A percentile compares a stretch with the other conserved stretches of the same genome.
Evolutionary conservation across 2,329 filamentous ascomycete genomes (phyloP).

Genomic region (Colletotrichum plurivorum): DNA sequence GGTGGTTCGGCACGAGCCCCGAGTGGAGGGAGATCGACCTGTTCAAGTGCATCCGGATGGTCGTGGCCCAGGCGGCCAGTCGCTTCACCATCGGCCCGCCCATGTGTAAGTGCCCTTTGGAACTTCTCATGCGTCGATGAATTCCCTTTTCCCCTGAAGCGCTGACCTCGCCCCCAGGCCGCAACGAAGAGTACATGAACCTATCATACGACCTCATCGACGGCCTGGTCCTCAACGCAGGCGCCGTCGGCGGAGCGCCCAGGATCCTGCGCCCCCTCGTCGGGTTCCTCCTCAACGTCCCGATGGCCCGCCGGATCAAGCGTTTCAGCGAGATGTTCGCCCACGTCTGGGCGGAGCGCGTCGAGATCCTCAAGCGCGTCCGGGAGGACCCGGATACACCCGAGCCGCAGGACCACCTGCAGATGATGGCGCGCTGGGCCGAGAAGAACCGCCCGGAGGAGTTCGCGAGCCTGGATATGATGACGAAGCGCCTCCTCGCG

Average conservation of each 20-base stretch:
- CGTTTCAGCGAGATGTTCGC: constrained; percentile 47
- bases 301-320: constrained; percentile 42
- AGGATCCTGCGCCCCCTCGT: constrained; percentile 49
- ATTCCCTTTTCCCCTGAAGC: not conserved
- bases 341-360: constrained; percentile 44
- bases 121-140: too few species aligned
- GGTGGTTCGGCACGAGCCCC: constrained; percentile 50
- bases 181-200: constrained; percentile 52
- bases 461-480: constrained; percentile 46
- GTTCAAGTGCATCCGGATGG: constrained; percentile 43
- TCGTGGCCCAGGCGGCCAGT: constrained; percentile 50
- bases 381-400: constrained; percentile 38
- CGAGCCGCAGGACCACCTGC: constrained; percentile 55
- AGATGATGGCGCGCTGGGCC: constrained; percentile 58
- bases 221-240: constrained; percentile 50
- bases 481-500: constrained; percentile 49
- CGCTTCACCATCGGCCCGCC: constrained; percentile 50
- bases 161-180: constrained; percentile 41
- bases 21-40: constrained; percentile 53
- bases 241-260: constrained; percentile 49
- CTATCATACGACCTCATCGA: constrained; percentile 49
- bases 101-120: constrained; percentile 44
- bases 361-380: constrained; percentile 42
- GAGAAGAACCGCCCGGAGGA: constrained; percentile 55
- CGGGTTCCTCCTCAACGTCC: constrained; percentile 46